A percentile compares a stretch with the other conserved stretches of the same genome.
Evolutionary conservation across 257 asterid genomes (phyloP).

Genomic region (Dorcoceras hygrometricum): DNA sequence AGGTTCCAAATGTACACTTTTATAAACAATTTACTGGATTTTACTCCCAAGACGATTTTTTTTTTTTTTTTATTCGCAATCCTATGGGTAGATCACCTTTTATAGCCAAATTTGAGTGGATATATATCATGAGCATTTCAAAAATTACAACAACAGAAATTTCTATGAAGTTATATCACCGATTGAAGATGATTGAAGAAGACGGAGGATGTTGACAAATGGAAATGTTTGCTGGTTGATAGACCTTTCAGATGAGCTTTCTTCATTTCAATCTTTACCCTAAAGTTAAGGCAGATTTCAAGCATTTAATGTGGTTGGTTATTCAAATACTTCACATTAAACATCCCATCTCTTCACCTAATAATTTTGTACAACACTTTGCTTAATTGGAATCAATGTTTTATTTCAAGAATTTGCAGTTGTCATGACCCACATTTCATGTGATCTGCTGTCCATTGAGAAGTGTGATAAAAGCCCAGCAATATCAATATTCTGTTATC

Average conservation of each 20-base stretch:
- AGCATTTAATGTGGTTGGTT: constrained; percentile 36
- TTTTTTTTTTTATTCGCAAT: too few relatives aligned
- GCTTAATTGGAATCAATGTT: constrained; percentile 27
- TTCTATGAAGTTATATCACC: not conserved
- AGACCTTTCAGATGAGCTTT: constrained; percentile 10
- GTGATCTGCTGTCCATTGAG: constrained; percentile 38
- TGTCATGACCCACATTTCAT: constrained; percentile 38
- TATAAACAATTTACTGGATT: too few relatives aligned
- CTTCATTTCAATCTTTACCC: constrained; percentile 33
- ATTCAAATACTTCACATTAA: constrained; percentile 32
- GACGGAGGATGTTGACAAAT: not conserved
- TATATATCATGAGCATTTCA: too few relatives aligned
- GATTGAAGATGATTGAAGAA: not conserved
- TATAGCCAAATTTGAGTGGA: too few relatives aligned
- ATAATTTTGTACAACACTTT: constrained; percentile 8
- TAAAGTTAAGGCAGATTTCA: constrained; percentile 29
- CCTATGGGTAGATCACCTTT: too few relatives aligned
- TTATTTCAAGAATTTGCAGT: constrained; percentile 24
- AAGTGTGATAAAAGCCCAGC: constrained; percentile 40
- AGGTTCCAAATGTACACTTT: too few relatives aligned
- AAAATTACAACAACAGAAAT: too few relatives aligned
- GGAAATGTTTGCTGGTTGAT: constrained; percentile 4
- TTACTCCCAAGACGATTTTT: too few relatives aligned
- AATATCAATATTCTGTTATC: constrained; percentile 32
- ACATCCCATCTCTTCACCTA: constrained; percentile 21